phyloP scores from a whole-genome alignment of 2,329 filamentous ascomycete genomes.

The Sarocladium strictum region DNA sequence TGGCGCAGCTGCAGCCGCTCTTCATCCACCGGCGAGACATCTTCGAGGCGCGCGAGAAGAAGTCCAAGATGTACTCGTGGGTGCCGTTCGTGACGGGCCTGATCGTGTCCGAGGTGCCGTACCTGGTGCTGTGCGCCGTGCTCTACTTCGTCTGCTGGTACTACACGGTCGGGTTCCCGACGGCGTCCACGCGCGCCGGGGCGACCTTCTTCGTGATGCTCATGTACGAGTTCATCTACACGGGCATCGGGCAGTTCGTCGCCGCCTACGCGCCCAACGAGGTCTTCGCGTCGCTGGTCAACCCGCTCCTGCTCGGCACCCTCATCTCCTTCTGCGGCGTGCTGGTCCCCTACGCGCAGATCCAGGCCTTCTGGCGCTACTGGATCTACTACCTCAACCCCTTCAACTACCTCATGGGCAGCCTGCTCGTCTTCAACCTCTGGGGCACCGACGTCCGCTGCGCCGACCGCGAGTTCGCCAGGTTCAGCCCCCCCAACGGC shows the following conservation, averaged over 20 bases:
- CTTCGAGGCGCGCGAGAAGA: constrained; percentile 53
- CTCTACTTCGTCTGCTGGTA: constrained; percentile 53
- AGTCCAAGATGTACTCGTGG: constrained; percentile 57
- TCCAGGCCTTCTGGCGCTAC: constrained; percentile 61
- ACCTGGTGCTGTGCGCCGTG: constrained; percentile 36
- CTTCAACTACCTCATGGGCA: constrained; percentile 56
- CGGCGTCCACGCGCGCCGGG: constrained; percentile 39
- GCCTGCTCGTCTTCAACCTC: constrained; percentile 45
- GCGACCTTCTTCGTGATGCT: constrained; percentile 49
- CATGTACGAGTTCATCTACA: constrained; percentile 55
- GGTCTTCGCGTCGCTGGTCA: constrained; percentile 52
- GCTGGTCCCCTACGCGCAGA: constrained; percentile 57
- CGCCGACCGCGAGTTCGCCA: constrained; percentile 40
- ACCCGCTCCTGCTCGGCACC: constrained; percentile 49
- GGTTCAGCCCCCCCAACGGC: constrained; percentile 42
- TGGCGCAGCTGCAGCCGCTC: constrained; percentile 53
- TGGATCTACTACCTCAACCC: constrained; percentile 56
- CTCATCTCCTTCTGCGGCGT: constrained; percentile 71
- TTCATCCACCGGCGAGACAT: constrained; percentile 52
- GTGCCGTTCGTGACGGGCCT: constrained; percentile 50
- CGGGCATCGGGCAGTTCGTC: constrained; percentile 56
- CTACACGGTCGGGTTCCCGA: constrained; percentile 48
- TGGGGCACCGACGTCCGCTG: constrained; percentile 44
- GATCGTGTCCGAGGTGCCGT: constrained; percentile 41
- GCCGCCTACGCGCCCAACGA: constrained; percentile 57